A percentile compares a stretch with the other conserved stretches of the same genome.
Conservation (phyloP, 805 yeast genomes). For the Barnettozyma californica region DNA sequence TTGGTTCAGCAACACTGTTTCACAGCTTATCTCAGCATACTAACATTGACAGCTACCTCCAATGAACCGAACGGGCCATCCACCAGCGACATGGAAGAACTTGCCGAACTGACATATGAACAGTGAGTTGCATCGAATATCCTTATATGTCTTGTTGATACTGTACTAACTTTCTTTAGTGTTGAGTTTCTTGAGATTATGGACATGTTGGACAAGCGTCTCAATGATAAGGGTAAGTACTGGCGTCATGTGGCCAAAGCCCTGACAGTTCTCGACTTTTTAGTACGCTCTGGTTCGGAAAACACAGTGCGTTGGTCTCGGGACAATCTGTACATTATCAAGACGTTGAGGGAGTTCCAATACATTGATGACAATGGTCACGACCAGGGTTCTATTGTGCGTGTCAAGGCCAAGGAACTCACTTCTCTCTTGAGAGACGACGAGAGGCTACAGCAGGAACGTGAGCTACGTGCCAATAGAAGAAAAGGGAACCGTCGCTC, state of each 20-base stretch:
- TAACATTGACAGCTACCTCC: constrained; percentile 55
- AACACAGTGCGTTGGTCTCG: constrained; percentile 88
- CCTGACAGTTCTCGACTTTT: constrained; percentile 79
- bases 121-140: constrained; percentile 21
- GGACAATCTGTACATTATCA: constrained; percentile 81
- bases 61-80: constrained; percentile 86
- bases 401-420: constrained; percentile 87
- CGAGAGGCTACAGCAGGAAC: constrained; percentile 69
- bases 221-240: constrained; percentile 93
- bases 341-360: constrained; percentile 86
- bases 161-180: constrained; percentile 18
- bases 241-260: constrained; percentile 97
- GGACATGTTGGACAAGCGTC: constrained; percentile 89
- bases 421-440: constrained; percentile 76
- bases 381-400: constrained; percentile 84
- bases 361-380: constrained; percentile 68
- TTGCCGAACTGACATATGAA: constrained; percentile 69
- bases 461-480: constrained; percentile 40
- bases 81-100: constrained; percentile 74
- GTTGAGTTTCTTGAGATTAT: constrained; percentile 81
- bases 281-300: constrained; percentile 81
- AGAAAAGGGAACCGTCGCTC: constrained; percentile 27
- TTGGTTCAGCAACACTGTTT: not conserved
- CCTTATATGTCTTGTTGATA: not conserved
- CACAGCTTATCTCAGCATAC: constrained; percentile 1